Conservation (phyloP, 768 basidiomycete genomes). For the Cyclocybe aegerita region DNA sequence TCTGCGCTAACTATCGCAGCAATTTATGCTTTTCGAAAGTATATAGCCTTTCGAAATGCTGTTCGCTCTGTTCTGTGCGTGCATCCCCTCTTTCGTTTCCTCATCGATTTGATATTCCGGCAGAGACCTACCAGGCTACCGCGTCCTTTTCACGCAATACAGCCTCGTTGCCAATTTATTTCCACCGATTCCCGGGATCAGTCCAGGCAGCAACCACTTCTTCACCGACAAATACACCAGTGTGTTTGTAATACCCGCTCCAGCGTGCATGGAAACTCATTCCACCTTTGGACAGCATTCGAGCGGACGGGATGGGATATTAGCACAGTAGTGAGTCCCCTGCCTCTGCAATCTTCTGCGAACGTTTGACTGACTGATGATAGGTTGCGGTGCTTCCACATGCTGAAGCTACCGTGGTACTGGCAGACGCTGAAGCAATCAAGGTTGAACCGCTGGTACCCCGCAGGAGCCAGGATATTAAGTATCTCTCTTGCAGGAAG, state of each 20-base stretch:
- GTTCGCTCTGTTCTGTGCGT: not conserved
- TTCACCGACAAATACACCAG: constrained; percentile 22
- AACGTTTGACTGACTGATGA: no score
- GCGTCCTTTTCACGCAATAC: constrained; percentile 17
- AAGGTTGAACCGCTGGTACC: no score
- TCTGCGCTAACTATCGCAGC: not conserved
- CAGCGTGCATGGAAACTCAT: no score
- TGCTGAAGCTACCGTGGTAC: no score
- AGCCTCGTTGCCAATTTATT: constrained; percentile 16
- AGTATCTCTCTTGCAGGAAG: no score
- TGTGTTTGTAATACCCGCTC: not conserved
- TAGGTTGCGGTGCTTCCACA: no score
- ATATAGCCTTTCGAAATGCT: not conserved
- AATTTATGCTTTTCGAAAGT: not conserved
- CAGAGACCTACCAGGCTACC: constrained; percentile 27
- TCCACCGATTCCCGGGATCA: constrained; percentile 21
- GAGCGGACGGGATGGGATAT: not conserved
- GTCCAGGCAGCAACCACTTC: constrained; percentile 18
- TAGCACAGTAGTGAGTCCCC: no score
- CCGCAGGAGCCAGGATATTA: no score
- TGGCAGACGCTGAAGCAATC: no score
- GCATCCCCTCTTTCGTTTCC: not conserved
- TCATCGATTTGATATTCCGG: not conserved
- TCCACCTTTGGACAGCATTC: not conserved
- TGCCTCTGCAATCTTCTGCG: no score